Base-by-base conservation (phyloP, 768 basidiomycete species). In the Krasilnikovozyma curviuscula region DNA sequence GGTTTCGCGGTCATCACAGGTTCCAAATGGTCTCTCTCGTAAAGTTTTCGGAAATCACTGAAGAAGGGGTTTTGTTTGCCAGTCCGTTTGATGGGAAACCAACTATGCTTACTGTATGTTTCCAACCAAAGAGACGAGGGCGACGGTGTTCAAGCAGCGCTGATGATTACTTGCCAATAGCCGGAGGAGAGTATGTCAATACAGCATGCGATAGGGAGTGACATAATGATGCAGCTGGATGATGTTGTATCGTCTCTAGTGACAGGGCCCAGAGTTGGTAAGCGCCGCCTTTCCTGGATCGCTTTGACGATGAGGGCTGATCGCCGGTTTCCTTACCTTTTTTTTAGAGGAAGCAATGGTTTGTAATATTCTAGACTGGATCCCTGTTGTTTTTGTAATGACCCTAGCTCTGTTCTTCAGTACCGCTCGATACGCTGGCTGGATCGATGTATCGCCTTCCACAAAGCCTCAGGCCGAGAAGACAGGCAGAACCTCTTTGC, bases 181-280 rank as follows among this genome's bases (percentile, higher is more conserved):
- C 85, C 86, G 29, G 85, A 91, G 66, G 81, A 86, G 68, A 83
- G 81, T 57, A 86, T 89, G 34, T 75, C 77, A 14, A 81, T 85
- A 57, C 84, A 91, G 60, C 86, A 91, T 59, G 71, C 79, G 7
- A 86, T 91, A 35, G 84, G 85, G 5, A 82, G 79, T 24, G 85
- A 91, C 61, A 91, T 91, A 51, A 84, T 91, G 52, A 89, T 91
- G 86, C 85, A 84, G 61, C 71, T 86, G 16, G 84, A 88, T 61
- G 84, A 88, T 63, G 84, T 88, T 43, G 85, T 89, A 0, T 75
- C 81, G 30, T 85, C 81, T 63, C 64, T 88, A 35, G 82, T 81
- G 0, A 71, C 73, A 5, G 84, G 83, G 16, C 76, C 79, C 25
- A 75, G 85, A 47, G 83, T 89, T 4, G n/a, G n/a, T n/a, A n/a